Evolutionary conservation across 768 basidiomycete genomes (phyloP), one percentile per base, ranked within the genome.

Genomic region (Rhodotorula graminis): DNA sequence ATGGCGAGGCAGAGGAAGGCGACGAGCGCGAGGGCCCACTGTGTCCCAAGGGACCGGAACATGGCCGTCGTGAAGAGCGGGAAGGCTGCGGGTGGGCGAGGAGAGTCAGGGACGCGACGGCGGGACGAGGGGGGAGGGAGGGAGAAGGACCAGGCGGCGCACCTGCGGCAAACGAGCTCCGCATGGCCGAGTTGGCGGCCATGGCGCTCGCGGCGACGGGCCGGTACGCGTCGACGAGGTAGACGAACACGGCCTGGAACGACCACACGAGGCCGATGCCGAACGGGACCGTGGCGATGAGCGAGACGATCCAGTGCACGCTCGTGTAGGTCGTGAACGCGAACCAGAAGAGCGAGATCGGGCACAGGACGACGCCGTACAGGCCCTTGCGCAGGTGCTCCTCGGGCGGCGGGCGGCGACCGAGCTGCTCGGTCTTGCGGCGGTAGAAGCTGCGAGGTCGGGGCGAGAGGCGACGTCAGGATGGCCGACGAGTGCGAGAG

Each of bases 121-220:
- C 14, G 58, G 9, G 21, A 4, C 42, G 40, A 53, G 12, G 8
- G 12, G 60, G 52, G 37, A 37, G 37, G 37, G 9, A 9, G 25
- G 40, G 8, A 46, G 40, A 56, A n/a, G n/a, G n/a, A n/a, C n/a
- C n/a, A n/a, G n/a, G n/a, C n/a, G 47, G 16, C n/a, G 27, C 21
- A 64, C 74, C 83, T 3, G 82, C 83, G 0, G 85, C 86, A 70
- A 87, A 86, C 0, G 80, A 76, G 19, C 80, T 83, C 2, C 87
- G 80, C 70, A 85, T 70, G 60, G 85, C 85, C 3, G 81, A 80
- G 78, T 93, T 93, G 81, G 87, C 85, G 0, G 89, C 86, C 78
- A 88, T 84, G 0, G 90, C 88, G 56, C 86, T 87, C 3, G 86
- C 84, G 0, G 86, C 85, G 50, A 85, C 81, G 3, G 85, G 84